Percentiles rank a stretch among this genome's conserved stretches.
Evolutionary conservation across 2,329 filamentous ascomycete species (phyloP).

Genomic region (Aspergillus felis): DNA sequence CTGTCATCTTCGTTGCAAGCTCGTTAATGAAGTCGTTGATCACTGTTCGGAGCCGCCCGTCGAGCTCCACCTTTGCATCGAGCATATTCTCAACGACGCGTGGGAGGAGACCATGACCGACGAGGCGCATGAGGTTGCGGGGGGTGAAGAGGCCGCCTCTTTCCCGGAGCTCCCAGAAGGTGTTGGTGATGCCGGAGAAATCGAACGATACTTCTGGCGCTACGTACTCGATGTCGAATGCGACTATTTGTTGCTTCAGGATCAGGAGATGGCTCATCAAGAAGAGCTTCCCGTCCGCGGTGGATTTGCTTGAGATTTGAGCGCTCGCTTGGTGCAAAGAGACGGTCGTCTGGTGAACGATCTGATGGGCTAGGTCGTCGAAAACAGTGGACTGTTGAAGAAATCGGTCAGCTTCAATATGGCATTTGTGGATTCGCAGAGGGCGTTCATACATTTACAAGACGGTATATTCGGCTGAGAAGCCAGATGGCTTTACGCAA

Average conservation of each 20-base stretch:
- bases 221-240: constrained; percentile 83
- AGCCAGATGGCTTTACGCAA: constrained; percentile 65
- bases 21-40: constrained; percentile 64
- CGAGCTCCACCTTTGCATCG: constrained; percentile 65
- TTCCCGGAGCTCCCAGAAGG: constrained; percentile 64
- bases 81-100: constrained; percentile 69
- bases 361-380: constrained; percentile 70
- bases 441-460: constrained; percentile 55
- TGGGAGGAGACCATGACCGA: constrained; percentile 56
- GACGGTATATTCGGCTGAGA: constrained; percentile 64
- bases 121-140: constrained; percentile 56
- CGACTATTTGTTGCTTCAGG: constrained; percentile 91
- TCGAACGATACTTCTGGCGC: constrained; percentile 63
- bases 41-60: constrained; percentile 57
- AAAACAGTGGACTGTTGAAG: constrained; percentile 58
- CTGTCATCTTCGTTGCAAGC: constrained; percentile 56
- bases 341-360: constrained; percentile 84
- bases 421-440: not conserved
- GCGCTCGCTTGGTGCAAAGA: constrained; percentile 75
- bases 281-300: constrained; percentile 79
- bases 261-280: constrained; percentile 92
- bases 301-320: constrained; percentile 62
- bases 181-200: constrained; percentile 61
- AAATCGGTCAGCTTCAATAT: constrained; percentile 11
- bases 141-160: constrained; percentile 65